phyloP scores from a whole-genome alignment of 257 asterid species.

The Penstemon newberryi region DNA sequence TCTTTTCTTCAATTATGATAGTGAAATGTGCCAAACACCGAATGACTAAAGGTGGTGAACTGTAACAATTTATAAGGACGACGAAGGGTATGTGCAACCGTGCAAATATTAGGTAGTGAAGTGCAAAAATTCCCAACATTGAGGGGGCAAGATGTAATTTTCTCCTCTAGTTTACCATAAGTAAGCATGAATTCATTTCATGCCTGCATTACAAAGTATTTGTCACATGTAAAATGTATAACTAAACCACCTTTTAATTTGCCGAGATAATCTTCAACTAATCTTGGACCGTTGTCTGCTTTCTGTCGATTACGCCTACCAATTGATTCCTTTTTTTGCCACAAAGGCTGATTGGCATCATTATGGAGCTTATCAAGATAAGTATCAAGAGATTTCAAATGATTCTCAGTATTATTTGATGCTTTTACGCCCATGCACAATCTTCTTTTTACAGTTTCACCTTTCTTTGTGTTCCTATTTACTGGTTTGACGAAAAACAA shows the following conservation, averaged over 20 bases:
- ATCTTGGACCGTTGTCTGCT: conserved; percentile 37
- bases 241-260: conserved; percentile 40
- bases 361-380: conserved; percentile 55
- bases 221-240: not conserved
- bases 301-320: conserved; percentile 27
- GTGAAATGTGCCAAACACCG: too few species aligned
- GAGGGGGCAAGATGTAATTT: too few species aligned
- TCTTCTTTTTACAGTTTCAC: conserved; percentile 33
- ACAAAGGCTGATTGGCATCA: conserved; percentile 29
- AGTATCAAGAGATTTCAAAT: conserved; percentile 59
- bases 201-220: not conserved
- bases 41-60: too few species aligned
- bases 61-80: too few species aligned
- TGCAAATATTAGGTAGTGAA: too few species aligned
- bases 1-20: too few species aligned
- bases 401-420: conserved; percentile 46
- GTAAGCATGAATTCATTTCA: not conserved
- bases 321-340: conserved; percentile 27
- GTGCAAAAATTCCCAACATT: too few species aligned
- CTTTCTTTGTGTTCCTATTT: conserved; percentile 26
- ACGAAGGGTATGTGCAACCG: too few species aligned
- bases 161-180: not conserved
- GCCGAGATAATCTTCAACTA: conserved; percentile 48
- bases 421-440: conserved; percentile 35
- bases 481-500: conserved; percentile 4